phyloP scores from a whole-genome alignment of 176 grass and related monocot genomes.

The Musa acuminata region DNA sequence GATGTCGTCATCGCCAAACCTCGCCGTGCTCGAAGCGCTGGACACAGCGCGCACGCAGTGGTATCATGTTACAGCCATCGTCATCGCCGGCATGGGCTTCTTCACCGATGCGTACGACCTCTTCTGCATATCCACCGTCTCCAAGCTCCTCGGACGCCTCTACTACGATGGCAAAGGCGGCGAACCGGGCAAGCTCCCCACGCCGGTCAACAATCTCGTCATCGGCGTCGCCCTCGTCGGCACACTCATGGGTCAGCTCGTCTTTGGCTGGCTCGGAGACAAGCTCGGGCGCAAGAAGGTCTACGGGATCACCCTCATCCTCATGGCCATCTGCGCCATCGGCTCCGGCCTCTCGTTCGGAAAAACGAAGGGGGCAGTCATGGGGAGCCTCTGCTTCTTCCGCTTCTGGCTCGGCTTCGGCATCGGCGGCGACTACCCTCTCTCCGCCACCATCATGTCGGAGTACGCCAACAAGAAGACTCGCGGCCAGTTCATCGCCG shows the following conservation, averaged over 20 bases:
- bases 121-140: constrained; percentile 24
- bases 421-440: constrained; percentile 53
- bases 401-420: constrained; percentile 58
- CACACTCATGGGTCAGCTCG: constrained; percentile 36
- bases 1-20: constrained; percentile 19
- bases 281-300: constrained; percentile 25
- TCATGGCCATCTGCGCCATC: constrained; percentile 14
- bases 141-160: constrained; percentile 55
- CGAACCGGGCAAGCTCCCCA: constrained; percentile 14
- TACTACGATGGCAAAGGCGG: constrained; percentile 13
- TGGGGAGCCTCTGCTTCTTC: constrained; percentile 49
- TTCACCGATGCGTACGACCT: constrained; percentile 25
- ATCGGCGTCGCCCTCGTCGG: constrained; percentile 30
- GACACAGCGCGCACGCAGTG: constrained; percentile 51
- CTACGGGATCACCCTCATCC: constrained; percentile 21
- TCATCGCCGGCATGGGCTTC: constrained; percentile 26
- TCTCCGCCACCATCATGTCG: constrained; percentile 64
- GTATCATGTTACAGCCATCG: constrained; percentile 51
- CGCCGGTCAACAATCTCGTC: constrained; percentile 1
- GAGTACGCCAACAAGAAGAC: constrained; percentile 71
- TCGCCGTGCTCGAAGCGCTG: constrained; percentile 48
- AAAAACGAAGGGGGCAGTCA: constrained; percentile 13
- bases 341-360: constrained; percentile 23
- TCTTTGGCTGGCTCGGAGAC: constrained; percentile 39
- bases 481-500: constrained; percentile 55